Conservation (phyloP, 306 rosid species). For the Cucurbita maxima region DNA sequence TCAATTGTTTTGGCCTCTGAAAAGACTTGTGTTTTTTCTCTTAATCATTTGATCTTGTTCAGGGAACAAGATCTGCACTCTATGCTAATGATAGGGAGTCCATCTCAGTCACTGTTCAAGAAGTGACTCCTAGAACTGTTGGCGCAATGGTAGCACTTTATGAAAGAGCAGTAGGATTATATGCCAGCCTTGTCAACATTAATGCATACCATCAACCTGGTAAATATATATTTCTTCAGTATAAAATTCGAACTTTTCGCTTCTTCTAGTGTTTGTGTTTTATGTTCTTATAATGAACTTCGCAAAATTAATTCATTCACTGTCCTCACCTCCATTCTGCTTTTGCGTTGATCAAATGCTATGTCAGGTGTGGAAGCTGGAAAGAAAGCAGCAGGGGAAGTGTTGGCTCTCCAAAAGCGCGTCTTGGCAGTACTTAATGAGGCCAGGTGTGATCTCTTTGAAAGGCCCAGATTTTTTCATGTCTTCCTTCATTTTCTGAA, state of each 20-base stretch:
- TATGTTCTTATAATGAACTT: not conserved
- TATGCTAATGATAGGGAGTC: conserved; percentile 75
- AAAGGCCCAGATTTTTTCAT: not conserved
- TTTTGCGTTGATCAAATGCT: not conserved
- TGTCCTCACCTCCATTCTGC: not conserved
- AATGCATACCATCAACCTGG: conserved; percentile 99
- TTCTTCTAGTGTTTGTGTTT: not conserved
- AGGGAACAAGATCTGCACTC: conserved; percentile 96
- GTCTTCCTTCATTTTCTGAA: not conserved
- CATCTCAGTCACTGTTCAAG: conserved; percentile 75
- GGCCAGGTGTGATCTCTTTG: conserved; percentile 42
- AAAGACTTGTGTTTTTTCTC: not conserved
- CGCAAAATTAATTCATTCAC: not conserved
- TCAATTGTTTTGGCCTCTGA: not conserved
- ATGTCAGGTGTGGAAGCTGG: conserved; percentile 87
- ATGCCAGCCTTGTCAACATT: conserved; percentile 72
- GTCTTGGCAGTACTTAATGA: conserved; percentile 75
- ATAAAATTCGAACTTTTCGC: not conserved
- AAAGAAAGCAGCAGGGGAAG: conserved; percentile 85
- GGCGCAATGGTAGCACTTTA: conserved; percentile 91
- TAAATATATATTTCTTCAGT: conserved; percentile 15
- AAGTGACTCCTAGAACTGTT: conserved; percentile 78
- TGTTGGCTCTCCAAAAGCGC: conserved; percentile 85
- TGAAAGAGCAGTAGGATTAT: conserved; percentile 94
- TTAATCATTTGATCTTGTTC: conserved; percentile 11